These are phyloP conservation scores for Saturnispora ahearnii DNA, from an alignment of 805 yeast species.

Conservation along the genomic window DNA sequence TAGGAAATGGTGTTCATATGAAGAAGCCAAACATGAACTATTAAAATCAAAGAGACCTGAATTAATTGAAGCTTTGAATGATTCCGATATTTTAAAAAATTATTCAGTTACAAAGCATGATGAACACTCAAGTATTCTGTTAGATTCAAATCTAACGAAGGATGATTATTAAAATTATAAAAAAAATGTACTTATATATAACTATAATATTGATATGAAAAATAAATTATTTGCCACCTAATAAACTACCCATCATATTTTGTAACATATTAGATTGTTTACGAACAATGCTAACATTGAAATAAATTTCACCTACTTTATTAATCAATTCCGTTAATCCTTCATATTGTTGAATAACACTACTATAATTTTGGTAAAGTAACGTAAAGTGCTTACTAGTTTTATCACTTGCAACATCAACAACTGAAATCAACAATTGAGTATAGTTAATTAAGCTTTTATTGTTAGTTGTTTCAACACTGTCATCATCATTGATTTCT, in stretches of 20 bases:
- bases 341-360: conserved; percentile 15
- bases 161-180: conserved; percentile 20
- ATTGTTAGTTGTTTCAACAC: conserved; percentile 19
- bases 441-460: conserved; percentile 54
- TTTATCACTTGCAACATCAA: conserved; percentile 38
- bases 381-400: conserved; percentile 33
- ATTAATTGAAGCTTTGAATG: conserved; percentile 51
- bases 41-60: conserved; percentile 54
- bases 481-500: conserved; percentile 23
- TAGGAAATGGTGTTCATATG: conserved; percentile 67
- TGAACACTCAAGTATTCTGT: conserved; percentile 20
- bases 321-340: conserved; percentile 21
- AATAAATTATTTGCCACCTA: conserved; percentile 31
- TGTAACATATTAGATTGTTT: conserved; percentile 50
- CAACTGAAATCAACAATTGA: conserved; percentile 53
- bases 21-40: conserved; percentile 58
- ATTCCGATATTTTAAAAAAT: conserved; percentile 41
- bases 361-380: conserved; percentile 34
- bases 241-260: conserved; percentile 67
- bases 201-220: background rate
- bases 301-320: conserved; percentile 24
- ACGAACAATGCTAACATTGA: conserved; percentile 30
- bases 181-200: background rate
- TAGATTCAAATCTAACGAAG: conserved; percentile 22
- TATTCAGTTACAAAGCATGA: conserved; percentile 17